Conservation (phyloP, 2,329 filamentous ascomycete genomes). For the Zasmidium citrigriseum region DNA sequence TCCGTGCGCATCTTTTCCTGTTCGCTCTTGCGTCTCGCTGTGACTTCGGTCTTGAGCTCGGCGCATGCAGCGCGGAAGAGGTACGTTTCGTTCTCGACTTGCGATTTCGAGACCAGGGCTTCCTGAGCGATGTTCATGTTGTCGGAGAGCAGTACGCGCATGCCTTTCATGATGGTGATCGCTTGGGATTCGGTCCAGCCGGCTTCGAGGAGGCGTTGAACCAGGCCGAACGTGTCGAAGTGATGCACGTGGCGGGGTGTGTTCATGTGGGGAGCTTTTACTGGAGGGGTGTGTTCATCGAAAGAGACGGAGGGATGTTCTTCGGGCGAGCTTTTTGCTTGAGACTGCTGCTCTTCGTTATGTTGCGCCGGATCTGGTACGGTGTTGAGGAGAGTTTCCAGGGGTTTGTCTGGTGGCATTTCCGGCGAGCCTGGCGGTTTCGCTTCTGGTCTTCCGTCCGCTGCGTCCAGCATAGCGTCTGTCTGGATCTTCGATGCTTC, state of each 20-base stretch:
- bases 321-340: constrained; percentile 17
- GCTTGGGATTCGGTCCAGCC: constrained; percentile 76
- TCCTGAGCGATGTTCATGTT: constrained; percentile 81
- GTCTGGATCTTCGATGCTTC: constrained; percentile 7
- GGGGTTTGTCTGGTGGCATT: constrained; percentile 23
- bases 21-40: constrained; percentile 71
- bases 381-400: constrained; percentile 31
- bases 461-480: constrained; percentile 27
- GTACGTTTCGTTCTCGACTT: constrained; percentile 92
- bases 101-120: constrained; percentile 82
- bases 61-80: constrained; percentile 92
- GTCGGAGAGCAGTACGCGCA: constrained; percentile 72
- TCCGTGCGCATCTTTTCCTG: constrained; percentile 82
- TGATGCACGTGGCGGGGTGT: constrained; percentile 87
- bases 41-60: constrained; percentile 84
- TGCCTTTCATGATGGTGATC: constrained; percentile 87
- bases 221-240: constrained; percentile 91
- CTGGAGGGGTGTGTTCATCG: constrained; percentile 55
- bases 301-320: constrained; percentile 27
- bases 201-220: constrained; percentile 71
- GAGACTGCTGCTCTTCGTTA: constrained; percentile 19
- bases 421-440: constrained; percentile 15
- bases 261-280: constrained; percentile 57
- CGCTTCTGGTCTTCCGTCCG: constrained; percentile 7
- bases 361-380: constrained; percentile 29